phyloP scores from a whole-genome alignment of 768 basidiomycete species.

The Leccinum uliginosum region DNA sequence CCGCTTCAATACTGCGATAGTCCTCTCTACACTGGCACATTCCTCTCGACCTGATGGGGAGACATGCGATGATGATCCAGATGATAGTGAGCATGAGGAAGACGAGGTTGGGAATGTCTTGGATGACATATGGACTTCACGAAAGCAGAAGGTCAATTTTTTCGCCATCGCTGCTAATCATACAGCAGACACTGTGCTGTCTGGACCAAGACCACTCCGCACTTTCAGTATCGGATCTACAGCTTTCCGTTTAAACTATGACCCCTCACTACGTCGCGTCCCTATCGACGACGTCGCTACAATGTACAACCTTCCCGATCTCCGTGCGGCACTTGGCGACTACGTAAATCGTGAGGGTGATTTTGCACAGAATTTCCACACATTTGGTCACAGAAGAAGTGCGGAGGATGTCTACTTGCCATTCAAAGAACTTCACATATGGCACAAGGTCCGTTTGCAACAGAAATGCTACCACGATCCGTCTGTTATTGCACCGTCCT shows the following conservation, averaged over 20 bases:
- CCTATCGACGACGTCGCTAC: not conserved
- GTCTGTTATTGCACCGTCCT: not conserved
- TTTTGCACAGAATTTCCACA: not conserved
- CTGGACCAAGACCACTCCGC: not conserved
- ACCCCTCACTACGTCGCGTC: fast-evolving
- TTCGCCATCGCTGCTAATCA: not conserved
- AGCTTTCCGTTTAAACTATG: not conserved
- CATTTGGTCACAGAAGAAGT: not conserved
- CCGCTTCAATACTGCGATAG: not conserved
- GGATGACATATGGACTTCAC: not conserved
- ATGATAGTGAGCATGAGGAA: not conserved
- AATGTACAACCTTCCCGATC: not conserved
- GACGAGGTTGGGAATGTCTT: not conserved
- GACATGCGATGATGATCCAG: too few relatives aligned
- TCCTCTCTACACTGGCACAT: not conserved
- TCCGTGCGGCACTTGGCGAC: not conserved
- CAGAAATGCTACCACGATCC: not conserved
- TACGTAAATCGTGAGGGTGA: not conserved
- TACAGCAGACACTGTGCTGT: not conserved
- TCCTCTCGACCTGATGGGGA: too few relatives aligned
- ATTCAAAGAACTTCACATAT: not conserved
- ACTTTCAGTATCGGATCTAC: not conserved
- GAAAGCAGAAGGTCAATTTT: not conserved
- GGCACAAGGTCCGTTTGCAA: not conserved
- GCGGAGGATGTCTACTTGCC: not conserved